Conservation (phyloP, 1,139 yeast genomes). For the Saccharomycopsis crataegensis region DNA sequence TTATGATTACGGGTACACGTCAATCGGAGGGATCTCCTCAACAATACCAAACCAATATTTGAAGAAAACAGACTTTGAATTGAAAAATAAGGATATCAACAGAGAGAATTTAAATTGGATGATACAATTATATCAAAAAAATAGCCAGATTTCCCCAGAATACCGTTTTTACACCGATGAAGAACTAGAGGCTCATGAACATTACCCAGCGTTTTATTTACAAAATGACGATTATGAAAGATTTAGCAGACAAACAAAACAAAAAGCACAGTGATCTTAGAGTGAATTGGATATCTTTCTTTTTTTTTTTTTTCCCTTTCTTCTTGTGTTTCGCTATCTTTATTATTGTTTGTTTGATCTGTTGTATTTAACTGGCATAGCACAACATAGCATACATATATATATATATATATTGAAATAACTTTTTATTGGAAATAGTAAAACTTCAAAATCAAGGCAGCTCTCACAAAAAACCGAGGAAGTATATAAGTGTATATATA, state of each 20-base stretch:
- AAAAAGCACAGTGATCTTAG: background rate
- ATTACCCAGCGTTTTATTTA: constrained; percentile 48
- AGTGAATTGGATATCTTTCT: too few relatives aligned
- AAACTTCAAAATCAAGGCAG: too few relatives aligned
- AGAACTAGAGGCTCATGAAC: constrained; percentile 21
- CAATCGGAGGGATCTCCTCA: constrained; percentile 65
- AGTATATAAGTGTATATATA: too few relatives aligned
- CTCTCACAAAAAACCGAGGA: too few relatives aligned
- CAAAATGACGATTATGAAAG: constrained; percentile 44
- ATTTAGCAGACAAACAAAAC: constrained; percentile 24
- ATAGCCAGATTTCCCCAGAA: background rate
- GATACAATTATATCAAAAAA: constrained; percentile 24
- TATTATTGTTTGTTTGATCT: too few relatives aligned
- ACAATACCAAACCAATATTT: constrained; percentile 64
- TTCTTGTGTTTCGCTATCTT: too few relatives aligned
- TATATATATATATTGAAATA: too few relatives aligned
- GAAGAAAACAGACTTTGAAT: constrained; percentile 26
- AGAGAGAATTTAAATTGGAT: constrained; percentile 36
- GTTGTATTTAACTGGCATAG: too few relatives aligned
- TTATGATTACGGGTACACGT: constrained; percentile 75
- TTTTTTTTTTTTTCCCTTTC: too few relatives aligned
- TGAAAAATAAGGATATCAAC: constrained; percentile 20
- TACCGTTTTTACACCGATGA: constrained; percentile 35
- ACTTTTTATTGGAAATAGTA: too few relatives aligned
- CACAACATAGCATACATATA: too few relatives aligned